A percentile compares a stretch with the other conserved stretches of the same genome.
Evolutionary conservation across 2,329 filamentous ascomycete species (phyloP).

Genomic region (Ustilaginoidea virens): DNA sequence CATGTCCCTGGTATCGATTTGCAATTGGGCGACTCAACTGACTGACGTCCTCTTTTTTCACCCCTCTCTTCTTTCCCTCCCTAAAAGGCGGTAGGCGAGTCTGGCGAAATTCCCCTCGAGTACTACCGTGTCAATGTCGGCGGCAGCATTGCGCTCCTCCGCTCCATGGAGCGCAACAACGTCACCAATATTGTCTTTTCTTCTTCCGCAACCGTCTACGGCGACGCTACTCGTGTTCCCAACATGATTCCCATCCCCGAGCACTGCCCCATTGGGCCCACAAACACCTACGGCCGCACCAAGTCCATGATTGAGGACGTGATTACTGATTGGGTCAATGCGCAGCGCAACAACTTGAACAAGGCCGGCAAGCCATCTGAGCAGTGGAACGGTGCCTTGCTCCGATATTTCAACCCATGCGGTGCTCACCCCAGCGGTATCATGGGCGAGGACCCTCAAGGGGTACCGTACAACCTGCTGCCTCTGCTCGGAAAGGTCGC

Average conservation of each 20-base stretch:
- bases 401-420: conserved; percentile 96
- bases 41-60: conserved; percentile 1
- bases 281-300: conserved; percentile 94
- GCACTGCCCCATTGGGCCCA: conserved; percentile 86
- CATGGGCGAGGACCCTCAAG: conserved; percentile 96
- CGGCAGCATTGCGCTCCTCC: conserved; percentile 76
- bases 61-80: not conserved
- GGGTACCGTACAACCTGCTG: conserved; percentile 88
- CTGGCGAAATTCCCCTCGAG: conserved; percentile 80
- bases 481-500: conserved; percentile 91
- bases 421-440: conserved; percentile 89
- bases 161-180: conserved; percentile 76
- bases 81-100: conserved; percentile 80
- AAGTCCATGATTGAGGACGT: conserved; percentile 85
- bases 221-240: conserved; percentile 86
- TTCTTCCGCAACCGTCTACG: conserved; percentile 94
- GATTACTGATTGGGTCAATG: conserved; percentile 80
- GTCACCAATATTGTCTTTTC: conserved; percentile 98
- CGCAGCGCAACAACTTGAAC: conserved; percentile 67
- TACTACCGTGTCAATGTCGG: conserved; percentile 97
- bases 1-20: no score
- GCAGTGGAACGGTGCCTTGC: conserved; percentile 82
- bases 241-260: conserved; percentile 99
- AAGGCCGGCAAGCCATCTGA: conserved; percentile 65
- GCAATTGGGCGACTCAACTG: no score